Evolutionary conservation across 2,329 filamentous ascomycete species (phyloP).

Genomic region (Penicillium sp.): DNA sequence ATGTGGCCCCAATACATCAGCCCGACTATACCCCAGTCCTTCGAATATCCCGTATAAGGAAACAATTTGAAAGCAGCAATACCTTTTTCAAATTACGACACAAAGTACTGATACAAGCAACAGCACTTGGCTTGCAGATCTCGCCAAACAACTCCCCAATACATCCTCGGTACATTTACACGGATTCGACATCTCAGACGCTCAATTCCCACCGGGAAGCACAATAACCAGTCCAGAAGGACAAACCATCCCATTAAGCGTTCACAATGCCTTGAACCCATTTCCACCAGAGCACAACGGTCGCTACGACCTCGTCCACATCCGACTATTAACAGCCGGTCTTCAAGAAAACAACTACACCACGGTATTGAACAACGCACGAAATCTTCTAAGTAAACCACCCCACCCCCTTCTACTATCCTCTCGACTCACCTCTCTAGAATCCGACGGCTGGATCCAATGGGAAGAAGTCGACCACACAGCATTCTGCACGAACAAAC

Average conservation of each 20-base stretch:
- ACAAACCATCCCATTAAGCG: constrained; percentile 5
- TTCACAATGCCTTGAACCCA: constrained; percentile 26
- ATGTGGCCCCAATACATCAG: neutral
- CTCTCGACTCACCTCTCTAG: constrained; percentile 6
- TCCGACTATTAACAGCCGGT: constrained; percentile 27
- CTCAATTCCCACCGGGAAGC: constrained; percentile 22
- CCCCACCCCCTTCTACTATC: neutral
- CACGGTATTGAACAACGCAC: constrained; percentile 23
- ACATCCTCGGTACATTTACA: constrained; percentile 17
- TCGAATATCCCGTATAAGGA: no score
- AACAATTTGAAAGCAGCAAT: no score
- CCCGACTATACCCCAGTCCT: neutral
- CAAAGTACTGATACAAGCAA: neutral
- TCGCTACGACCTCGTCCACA: constrained; percentile 31
- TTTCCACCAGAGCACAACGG: constrained; percentile 26
- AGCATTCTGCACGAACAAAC: constrained; percentile 14
- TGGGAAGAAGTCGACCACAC: constrained; percentile 26
- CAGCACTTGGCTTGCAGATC: constrained; percentile 27
- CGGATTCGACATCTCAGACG: constrained; percentile 31
- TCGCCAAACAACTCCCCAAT: constrained; percentile 6
- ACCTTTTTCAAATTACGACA: no score
- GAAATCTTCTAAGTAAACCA: constrained; percentile 26
- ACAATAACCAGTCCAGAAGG: constrained; percentile 13
- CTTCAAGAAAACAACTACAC: constrained; percentile 23
- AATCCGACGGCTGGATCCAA: constrained; percentile 26